Evolutionary conservation across 2,329 filamentous ascomycete species (phyloP), one percentile per base, ranked within the genome.

Genomic region (Sphaceloma murrayae): DNA sequence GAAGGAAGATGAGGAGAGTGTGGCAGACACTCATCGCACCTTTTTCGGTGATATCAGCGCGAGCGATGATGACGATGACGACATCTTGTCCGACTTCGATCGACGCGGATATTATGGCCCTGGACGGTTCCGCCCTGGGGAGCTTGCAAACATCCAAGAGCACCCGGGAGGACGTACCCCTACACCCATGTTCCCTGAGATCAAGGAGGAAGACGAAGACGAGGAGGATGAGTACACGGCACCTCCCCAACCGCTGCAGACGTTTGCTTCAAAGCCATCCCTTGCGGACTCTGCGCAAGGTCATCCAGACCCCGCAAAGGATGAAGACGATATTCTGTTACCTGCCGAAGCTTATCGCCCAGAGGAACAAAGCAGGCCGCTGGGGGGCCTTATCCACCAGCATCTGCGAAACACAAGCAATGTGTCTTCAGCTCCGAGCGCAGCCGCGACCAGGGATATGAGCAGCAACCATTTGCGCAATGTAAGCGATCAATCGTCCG

Each of bases 381-480:
- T 48, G n/a, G 43, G 46, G 55, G 83, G 82, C 2, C 75, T 94
- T 68, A 80, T 94, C 34, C 78, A 82, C 22, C 81, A 86, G 48
- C 88, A 94, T 65, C 65, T 94, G 31, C 77, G 88, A 45, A 77
- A 76, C 16, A 78, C 81, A 49, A 94, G 87, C 62, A 79, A 78
- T 14, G 42, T 45, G 7, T 45, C 42, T 14, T 45, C 42, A 1
- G 42, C 32, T 3, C 30, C 83, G 0, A 68, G 68, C 11, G 26
- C 52, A 66, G 67, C 27, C 52, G 53, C 16, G 46, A 60, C n/a
- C n/a, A n/a, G 13, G 2, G 86, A 85, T 1, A 69, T 95, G 11
- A 89, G 81, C 40, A 56, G 55, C 34, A 55, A 88, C 49, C 91
- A 96, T 67, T 67, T 96, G 30, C 78, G 91, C 40, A 78, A 78